phyloP scores from a whole-genome alignment of 345 rosid species.

The Pistacia vera region DNA sequence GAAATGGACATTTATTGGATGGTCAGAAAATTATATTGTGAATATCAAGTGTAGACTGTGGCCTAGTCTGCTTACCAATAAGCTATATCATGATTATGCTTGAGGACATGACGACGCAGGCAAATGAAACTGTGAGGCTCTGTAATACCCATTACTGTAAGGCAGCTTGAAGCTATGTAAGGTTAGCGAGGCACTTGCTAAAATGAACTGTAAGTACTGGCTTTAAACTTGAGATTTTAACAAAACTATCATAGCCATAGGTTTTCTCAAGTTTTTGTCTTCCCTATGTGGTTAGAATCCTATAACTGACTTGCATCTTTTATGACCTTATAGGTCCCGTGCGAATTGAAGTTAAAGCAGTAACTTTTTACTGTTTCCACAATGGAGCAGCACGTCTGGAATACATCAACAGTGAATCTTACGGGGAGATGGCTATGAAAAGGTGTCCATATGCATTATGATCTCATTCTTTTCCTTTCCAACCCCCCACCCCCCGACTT shows the following conservation, averaged over 20 bases:
- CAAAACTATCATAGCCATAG: background rate
- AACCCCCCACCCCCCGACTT: no score
- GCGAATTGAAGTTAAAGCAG: constrained; percentile 85
- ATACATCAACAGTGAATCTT: constrained; percentile 84
- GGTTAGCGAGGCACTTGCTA: constrained; percentile 93
- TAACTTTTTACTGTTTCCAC: constrained; percentile 90
- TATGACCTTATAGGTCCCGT: constrained; percentile 61
- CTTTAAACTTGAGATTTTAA: constrained; percentile 5
- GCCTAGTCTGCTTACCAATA: background rate
- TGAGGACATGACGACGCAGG: constrained; percentile 94
- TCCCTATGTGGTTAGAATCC: background rate
- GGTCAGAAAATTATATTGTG: background rate
- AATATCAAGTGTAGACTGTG: background rate
- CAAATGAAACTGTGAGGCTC: constrained; percentile 91
- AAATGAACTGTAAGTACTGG: constrained; percentile 82
- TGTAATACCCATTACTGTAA: constrained; percentile 86
- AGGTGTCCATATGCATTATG: constrained; percentile 44
- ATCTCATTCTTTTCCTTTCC: background rate
- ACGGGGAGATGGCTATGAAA: constrained; percentile 84
- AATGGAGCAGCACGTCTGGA: constrained; percentile 99
- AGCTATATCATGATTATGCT: constrained; percentile 10
- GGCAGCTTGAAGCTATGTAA: constrained; percentile 94
- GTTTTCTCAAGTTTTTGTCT: background rate
- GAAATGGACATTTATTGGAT: background rate
- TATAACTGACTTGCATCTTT: background rate